Conservation (phyloP, 1,139 yeast genomes). For the Scheffersomyces stambukii region DNA sequence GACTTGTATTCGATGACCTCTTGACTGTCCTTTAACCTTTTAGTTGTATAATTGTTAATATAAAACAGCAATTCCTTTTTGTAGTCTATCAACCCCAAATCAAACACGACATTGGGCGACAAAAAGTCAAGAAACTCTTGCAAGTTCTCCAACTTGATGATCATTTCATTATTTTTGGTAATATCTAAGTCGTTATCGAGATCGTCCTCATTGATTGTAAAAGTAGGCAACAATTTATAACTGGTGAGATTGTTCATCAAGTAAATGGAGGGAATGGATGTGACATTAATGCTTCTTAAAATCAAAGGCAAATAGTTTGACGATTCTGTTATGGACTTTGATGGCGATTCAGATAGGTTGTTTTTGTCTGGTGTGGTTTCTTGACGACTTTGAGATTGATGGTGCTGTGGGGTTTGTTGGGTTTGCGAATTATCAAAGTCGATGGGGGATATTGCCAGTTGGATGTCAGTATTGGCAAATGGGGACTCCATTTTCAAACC, state of each 20-base stretch:
- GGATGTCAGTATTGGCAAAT: constrained; percentile 20
- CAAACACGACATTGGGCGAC: constrained; percentile 34
- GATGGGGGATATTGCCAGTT: constrained; percentile 16
- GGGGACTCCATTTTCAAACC: constrained; percentile 27
- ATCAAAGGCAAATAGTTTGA: constrained; percentile 62
- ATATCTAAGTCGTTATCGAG: constrained; percentile 28
- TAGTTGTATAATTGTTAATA: no score
- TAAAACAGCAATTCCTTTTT: no score
- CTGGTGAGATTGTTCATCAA: constrained; percentile 30
- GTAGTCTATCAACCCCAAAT: constrained; percentile 21
- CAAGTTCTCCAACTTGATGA: constrained; percentile 23
- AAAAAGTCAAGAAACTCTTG: constrained; percentile 33
- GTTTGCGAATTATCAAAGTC: constrained; percentile 13
- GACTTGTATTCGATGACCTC: constrained; percentile 4
- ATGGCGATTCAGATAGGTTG: constrained; percentile 6
- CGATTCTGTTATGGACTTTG: constrained; percentile 28
- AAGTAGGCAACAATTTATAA: constrained; percentile 17
- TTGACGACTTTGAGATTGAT: constrained; percentile 2
- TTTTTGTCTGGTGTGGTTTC: constrained; percentile 1
- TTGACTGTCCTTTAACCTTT: no score
- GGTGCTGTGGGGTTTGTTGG: constrained; percentile 9
- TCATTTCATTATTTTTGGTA: constrained; percentile 27
- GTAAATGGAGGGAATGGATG: constrained; percentile 53
- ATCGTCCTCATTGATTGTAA: constrained; percentile 35
- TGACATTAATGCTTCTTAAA: constrained; percentile 55